Evolutionary conservation across 1,284 basidiomycete genomes (phyloP).

Genomic region (Cutaneotrichosporon mucoides): DNA sequence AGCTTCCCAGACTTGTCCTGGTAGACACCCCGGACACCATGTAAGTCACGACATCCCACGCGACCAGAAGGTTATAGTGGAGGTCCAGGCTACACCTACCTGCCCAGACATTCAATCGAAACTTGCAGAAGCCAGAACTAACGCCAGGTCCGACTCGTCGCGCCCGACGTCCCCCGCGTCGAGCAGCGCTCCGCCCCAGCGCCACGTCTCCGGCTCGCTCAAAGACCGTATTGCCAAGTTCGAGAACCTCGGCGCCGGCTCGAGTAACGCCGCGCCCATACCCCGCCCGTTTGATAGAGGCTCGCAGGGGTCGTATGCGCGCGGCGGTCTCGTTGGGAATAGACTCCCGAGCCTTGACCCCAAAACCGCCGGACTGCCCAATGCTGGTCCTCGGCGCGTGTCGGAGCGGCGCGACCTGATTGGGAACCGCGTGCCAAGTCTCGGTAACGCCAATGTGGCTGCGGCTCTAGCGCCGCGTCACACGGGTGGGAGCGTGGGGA

Average conservation of each 20-base stretch:
- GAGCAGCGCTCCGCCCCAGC: conserved; percentile 16
- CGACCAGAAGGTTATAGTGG: background rate
- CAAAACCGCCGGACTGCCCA: conserved; percentile 33
- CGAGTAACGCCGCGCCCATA: background rate
- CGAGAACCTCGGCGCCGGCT: conserved; percentile 26
- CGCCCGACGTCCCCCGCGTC: conserved; percentile 3
- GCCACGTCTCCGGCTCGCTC: conserved; percentile 41
- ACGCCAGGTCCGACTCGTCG: conserved; percentile 14
- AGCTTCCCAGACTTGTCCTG: too few relatives aligned
- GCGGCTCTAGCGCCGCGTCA: background rate
- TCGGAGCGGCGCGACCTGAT: conserved; percentile 38
- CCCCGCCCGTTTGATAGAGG: background rate
- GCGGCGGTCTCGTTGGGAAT: conserved; percentile 44
- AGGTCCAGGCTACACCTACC: background rate
- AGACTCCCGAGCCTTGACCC: conserved; percentile 43
- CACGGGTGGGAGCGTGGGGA: conserved; percentile 4
- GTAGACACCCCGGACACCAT: background rate
- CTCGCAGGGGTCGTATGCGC: conserved; percentile 14
- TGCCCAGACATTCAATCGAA: too few relatives aligned
- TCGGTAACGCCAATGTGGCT: conserved; percentile 1
- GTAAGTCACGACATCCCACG: background rate
- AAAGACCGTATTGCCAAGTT: conserved; percentile 49
- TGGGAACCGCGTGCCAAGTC: conserved; percentile 43
- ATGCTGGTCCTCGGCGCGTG: conserved; percentile 25
- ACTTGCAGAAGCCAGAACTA: too few relatives aligned